Evolutionary conservation across 2,329 filamentous ascomycete genomes (phyloP), one percentile per base, ranked within the genome.

Genomic region (Cladophialophora psammophila): DNA sequence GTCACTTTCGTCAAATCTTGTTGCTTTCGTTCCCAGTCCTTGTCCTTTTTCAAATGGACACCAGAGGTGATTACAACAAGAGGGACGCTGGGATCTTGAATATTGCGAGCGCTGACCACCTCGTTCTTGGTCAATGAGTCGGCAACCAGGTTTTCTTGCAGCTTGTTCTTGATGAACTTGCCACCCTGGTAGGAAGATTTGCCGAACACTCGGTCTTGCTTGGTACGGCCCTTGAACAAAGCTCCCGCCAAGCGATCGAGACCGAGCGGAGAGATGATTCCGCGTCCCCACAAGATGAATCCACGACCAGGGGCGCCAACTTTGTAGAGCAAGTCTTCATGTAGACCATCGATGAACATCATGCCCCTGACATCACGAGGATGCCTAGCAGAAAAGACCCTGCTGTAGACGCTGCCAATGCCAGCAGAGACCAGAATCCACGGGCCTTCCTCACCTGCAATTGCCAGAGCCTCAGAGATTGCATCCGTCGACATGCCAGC

Each of bases 71-170:
- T 86, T 31, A 99, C 82, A 1, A 90, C 90, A 45, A 98, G 80
- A 6, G 93, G 90, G 13, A 91, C 91, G 65, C 91, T 83, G n/a
- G 84, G 84, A 65, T 86, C 85, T 79, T 97, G 92, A 61, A 98
- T 95, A 55, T 90, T 89, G 26, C 91, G 85, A 65, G 93, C 93
- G 66, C 89, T 91, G 53, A 85, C 82, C 18, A 96, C 88, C 75
- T 99, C 95, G 38, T 91, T 91, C 77, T 89, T 90, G 13, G 93
- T 93, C 72, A 98, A 87, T 0, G 91, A 92, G 71, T 89, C 87
- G 0, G 94, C 94, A 36, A 97, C 93, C 0, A 98, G 84, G 71
- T 90, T 94, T 81, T 99, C 95, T 79, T 99, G 95, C 64, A 99
- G 84, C 79, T 94, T 92, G 4, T 93, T 91, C 77, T 96, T 97